Conservation (phyloP, 805 yeast species). For the Spathaspora girioi region DNA sequence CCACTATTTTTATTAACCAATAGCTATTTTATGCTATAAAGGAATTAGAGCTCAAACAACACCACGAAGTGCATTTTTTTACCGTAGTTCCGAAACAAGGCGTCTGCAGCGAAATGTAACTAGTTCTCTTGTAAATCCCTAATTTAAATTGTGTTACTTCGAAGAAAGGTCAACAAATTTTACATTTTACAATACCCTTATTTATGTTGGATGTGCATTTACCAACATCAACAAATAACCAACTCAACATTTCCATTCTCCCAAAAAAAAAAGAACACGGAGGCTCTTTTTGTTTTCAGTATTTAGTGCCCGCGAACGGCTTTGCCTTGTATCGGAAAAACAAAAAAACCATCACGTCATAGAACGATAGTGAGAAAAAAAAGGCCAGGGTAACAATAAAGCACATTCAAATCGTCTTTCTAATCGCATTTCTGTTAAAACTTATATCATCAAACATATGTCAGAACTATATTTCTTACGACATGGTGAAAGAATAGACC, state of each 20-base stretch:
- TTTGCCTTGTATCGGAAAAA: too few relatives aligned
- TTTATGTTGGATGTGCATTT: background rate
- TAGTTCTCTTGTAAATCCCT: too few relatives aligned
- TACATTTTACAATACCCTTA: background rate
- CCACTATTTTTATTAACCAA: too few relatives aligned
- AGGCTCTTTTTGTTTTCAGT: background rate
- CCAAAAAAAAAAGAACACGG: background rate
- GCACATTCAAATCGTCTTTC: too few relatives aligned
- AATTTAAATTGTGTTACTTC: too few relatives aligned
- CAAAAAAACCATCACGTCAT: background rate
- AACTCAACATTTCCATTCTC: background rate
- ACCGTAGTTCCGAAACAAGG: too few relatives aligned
- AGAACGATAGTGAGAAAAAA: background rate
- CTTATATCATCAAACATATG: slow-evolving; percentile 17
- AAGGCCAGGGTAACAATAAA: background rate
- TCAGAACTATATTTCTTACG: slow-evolving; percentile 42
- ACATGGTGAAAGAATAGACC: slow-evolving; percentile 42
- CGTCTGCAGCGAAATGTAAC: too few relatives aligned
- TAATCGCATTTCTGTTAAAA: background rate
- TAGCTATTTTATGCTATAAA: too few relatives aligned
- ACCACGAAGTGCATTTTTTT: too few relatives aligned
- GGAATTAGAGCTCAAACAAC: too few relatives aligned
- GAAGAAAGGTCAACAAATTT: too few relatives aligned
- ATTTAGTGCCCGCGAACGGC: background rate
- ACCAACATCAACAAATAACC: background rate